phyloP scores from a whole-genome alignment of 2,329 filamentous ascomycete species.

The Trichophyton verrucosum region DNA sequence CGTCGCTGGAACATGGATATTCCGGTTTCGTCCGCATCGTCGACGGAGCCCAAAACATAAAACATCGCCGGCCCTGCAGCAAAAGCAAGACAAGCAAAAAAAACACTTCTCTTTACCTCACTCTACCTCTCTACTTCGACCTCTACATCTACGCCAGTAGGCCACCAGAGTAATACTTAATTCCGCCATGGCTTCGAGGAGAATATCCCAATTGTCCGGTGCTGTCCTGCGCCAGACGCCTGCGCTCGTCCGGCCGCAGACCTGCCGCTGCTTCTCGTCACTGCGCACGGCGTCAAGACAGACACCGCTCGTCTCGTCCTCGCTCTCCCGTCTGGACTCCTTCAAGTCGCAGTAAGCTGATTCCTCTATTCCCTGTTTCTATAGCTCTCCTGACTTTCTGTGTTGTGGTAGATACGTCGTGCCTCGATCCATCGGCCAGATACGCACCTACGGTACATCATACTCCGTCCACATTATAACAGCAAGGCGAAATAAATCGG shows the following conservation, averaged over 20 bases:
- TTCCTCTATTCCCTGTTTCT: too few species aligned
- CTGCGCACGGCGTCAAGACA: background rate
- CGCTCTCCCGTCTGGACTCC: background rate
- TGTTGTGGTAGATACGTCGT: background rate
- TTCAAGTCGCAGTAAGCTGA: background rate
- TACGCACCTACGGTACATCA: constrained; percentile 11
- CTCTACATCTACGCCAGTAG: too few species aligned
- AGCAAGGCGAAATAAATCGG: background rate
- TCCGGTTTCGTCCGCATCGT: background rate
- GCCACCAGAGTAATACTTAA: background rate
- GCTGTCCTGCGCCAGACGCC: background rate
- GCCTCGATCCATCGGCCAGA: constrained; percentile 1
- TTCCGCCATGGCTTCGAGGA: background rate
- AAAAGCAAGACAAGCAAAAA: background rate
- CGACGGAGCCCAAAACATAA: background rate
- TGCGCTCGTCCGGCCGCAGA: background rate
- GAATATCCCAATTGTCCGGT: background rate
- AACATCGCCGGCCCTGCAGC: background rate
- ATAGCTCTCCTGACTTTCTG: background rate
- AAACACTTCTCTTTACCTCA: background rate
- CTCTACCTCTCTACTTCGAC: background rate
- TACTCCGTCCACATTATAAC: too few species aligned
- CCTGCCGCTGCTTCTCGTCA: background rate
- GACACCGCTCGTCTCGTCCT: background rate
- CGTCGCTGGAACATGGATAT: constrained; percentile 2